Conservation (phyloP, 75 land plant genomes). For the Pinus albicaulis region DNA sequence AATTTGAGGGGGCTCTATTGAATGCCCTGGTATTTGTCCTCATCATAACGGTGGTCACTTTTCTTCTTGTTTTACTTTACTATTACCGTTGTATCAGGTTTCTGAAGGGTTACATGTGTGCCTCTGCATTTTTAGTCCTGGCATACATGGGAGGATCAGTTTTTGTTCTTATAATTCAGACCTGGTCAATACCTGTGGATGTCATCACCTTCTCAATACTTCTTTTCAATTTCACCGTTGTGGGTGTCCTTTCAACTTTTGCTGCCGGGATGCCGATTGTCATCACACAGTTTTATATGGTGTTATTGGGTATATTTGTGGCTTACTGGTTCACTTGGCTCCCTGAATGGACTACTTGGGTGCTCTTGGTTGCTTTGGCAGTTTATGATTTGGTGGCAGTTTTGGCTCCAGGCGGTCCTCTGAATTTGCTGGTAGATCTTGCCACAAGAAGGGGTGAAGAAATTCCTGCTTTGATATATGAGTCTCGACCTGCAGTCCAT, state of each 20-base stretch:
- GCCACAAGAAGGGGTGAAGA: conserved; percentile 65
- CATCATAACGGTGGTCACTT: conserved; percentile 60
- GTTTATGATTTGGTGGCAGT: conserved; percentile 84
- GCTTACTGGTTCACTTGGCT: conserved; percentile 74
- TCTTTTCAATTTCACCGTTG: conserved; percentile 61
- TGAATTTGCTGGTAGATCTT: conserved; percentile 70
- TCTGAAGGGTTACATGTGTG: conserved; percentile 62
- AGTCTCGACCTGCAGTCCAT: conserved; percentile 56
- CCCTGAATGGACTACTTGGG: conserved; percentile 94
- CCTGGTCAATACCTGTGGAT: conserved; percentile 49
- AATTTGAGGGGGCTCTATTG: conserved; percentile 72
- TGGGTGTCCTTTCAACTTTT: conserved; percentile 55
- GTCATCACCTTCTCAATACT: conserved; percentile 36
- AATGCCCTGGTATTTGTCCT: conserved; percentile 72
- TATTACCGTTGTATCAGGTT: conserved; percentile 73
- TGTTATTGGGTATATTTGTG: conserved; percentile 52
- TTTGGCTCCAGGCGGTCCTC: conserved; percentile 75
- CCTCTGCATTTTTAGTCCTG: conserved; percentile 61
- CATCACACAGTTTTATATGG: conserved; percentile 65
- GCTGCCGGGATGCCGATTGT: conserved; percentile 50
- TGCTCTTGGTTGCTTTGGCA: conserved; percentile 74
- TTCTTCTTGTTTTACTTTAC: conserved; percentile 66
- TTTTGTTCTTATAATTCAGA: conserved; percentile 44
- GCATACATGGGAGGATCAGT: conserved; percentile 63
- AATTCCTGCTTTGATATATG: conserved; percentile 81